Evolutionary conservation across 78 protist genomes (phyloP).

Genomic region (Mantamonas sphyraenae): DNA sequence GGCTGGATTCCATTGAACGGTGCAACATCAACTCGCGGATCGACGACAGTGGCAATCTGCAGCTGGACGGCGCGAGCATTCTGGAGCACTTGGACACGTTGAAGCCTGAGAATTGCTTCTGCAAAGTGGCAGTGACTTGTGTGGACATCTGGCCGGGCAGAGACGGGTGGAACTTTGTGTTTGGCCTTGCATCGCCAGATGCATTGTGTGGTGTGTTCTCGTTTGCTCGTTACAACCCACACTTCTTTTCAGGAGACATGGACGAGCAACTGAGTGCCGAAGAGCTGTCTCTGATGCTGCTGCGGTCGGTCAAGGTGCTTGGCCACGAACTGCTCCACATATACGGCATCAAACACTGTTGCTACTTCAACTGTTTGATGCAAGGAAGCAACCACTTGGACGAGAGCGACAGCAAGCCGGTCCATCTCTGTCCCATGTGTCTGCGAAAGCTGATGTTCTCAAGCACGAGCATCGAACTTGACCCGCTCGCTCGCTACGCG

Average conservation of each 20-base stretch:
- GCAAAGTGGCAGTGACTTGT: background rate
- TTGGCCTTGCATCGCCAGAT: background rate
- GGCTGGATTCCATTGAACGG: background rate
- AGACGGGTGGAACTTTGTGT: background rate
- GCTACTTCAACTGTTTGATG: constrained; percentile 8
- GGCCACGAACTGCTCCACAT: constrained; percentile 5
- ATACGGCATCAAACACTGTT: constrained; percentile 13
- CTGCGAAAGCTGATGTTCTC: constrained; percentile 18
- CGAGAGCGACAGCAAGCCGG: background rate
- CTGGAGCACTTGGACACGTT: background rate
- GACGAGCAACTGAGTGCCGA: background rate
- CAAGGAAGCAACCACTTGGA: constrained; percentile 17
- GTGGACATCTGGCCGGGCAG: background rate
- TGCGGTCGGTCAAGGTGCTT: constrained; percentile 2
- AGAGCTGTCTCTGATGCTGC: constrained; percentile 6
- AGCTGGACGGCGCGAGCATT: background rate
- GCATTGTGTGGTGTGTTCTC: background rate
- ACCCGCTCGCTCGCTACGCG: too few relatives aligned
- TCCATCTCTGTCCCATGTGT: constrained; percentile 3
- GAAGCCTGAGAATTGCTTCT: background rate
- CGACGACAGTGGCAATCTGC: background rate
- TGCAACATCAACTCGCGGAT: background rate
- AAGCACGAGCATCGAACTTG: background rate
- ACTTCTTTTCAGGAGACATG: background rate
- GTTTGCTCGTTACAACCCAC: background rate